Evolutionary conservation across 1,284 basidiomycete genomes (phyloP).

Genomic region (Melampsora larici-populina): DNA sequence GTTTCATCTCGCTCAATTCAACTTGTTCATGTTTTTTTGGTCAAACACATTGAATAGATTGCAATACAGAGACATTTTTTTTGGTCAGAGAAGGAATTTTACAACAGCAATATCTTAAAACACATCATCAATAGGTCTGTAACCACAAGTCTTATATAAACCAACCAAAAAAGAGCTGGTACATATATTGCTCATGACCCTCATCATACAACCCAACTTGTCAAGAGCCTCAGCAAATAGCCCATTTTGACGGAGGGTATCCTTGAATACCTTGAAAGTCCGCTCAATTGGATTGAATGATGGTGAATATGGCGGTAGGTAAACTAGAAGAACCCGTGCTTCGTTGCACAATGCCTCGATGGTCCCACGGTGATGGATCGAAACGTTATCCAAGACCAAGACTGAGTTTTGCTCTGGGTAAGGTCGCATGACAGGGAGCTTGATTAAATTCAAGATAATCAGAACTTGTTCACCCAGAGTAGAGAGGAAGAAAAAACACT

Average conservation of each 20-base stretch:
- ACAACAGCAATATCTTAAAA: no score
- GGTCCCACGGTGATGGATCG: constrained; percentile 1
- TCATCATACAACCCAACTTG: background rate
- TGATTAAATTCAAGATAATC: background rate
- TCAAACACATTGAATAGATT: no score
- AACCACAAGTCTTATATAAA: constrained; percentile 3
- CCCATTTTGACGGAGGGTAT: background rate
- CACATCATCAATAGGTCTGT: background rate
- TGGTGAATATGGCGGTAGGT: constrained; percentile 14
- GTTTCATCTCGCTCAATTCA: no score
- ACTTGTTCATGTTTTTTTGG: no score
- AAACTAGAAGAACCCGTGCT: background rate
- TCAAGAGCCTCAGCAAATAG: background rate
- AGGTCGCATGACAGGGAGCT: constrained; percentile 4
- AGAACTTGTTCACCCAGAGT: no score
- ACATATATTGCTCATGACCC: no score
- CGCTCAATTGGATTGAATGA: constrained; percentile 16
- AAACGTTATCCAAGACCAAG: constrained; percentile 7
- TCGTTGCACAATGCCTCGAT: background rate
- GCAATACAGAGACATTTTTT: no score
- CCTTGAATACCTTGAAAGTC: constrained; percentile 11
- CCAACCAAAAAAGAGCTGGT: background rate
- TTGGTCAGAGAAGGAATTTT: no score
- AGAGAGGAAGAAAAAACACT: background rate
- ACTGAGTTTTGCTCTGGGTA: no score